Conservation (phyloP, 2,329 filamentous ascomycete species). For the Stachybotrys chartarum region DNA sequence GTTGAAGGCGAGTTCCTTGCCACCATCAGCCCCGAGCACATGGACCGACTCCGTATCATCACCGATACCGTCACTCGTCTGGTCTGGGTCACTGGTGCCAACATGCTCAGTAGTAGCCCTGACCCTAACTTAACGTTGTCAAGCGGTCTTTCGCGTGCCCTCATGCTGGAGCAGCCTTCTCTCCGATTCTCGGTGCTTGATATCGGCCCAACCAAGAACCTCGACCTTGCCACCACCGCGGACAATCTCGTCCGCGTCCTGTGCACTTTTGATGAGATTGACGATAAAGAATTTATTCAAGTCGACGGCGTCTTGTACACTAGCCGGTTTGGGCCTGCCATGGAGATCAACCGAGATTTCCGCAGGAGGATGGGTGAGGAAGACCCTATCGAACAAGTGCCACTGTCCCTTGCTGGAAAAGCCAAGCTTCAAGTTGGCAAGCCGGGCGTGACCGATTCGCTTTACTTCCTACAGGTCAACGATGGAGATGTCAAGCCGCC, state of each 20-base stretch:
- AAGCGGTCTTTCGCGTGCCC: slow-evolving; percentile 1
- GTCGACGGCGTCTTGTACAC: slow-evolving; percentile 3
- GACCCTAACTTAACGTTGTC: slow-evolving; percentile 1
- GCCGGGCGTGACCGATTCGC: slow-evolving; percentile 7
- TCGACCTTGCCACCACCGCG: background rate
- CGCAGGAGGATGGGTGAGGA: slow-evolving; percentile 2
- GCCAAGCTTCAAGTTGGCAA: slow-evolving; percentile 7
- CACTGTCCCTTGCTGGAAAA: background rate
- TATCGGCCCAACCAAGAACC: background rate
- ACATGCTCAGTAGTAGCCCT: background rate
- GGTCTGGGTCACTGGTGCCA: background rate
- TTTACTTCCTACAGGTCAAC: slow-evolving; percentile 11
- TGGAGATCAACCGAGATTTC: slow-evolving; percentile 11
- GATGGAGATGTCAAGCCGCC: slow-evolving; percentile 1
- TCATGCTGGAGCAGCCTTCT: slow-evolving; percentile 4
- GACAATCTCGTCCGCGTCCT: background rate
- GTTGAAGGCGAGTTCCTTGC: slow-evolving; percentile 4
- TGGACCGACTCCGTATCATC: background rate
- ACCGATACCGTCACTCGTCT: background rate
- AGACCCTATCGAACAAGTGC: background rate
- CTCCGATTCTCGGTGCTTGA: background rate
- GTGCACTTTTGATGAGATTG: background rate
- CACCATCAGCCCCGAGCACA: background rate
- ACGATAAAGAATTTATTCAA: slow-evolving; percentile 4
- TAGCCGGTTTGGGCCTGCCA: slow-evolving; percentile 15